Evolutionary conservation across 768 basidiomycete species (phyloP).

Genomic region (Mycena venus): DNA sequence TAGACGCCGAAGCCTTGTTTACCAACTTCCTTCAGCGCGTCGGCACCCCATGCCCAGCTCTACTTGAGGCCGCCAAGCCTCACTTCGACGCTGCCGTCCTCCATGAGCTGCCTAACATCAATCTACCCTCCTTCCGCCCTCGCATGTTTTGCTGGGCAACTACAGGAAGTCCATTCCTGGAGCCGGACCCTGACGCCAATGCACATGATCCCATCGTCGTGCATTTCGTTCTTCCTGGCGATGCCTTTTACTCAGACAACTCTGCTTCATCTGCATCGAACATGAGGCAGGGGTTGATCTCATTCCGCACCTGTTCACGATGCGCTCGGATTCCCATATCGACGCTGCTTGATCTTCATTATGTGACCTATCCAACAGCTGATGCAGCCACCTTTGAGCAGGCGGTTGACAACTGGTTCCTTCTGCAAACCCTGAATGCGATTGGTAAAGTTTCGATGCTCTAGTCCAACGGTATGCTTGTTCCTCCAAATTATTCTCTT

Average conservation of each 20-base stretch:
- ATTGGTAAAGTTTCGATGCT: constrained; percentile 13
- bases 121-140: background rate
- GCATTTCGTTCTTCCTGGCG: background rate
- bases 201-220: background rate
- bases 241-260: background rate
- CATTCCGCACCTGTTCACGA: background rate
- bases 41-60: background rate
- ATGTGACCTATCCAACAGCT: background rate
- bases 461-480: background rate
- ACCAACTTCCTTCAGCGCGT: background rate
- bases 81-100: background rate
- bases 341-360: background rate
- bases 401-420: constrained; percentile 4
- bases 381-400: background rate
- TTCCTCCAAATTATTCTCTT: no score
- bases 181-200: background rate
- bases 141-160: constrained; percentile 4
- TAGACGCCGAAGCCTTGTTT: background rate
- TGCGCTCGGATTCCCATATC: background rate
- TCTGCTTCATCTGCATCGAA: background rate
- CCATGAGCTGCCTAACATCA: background rate
- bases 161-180: constrained; percentile 10
- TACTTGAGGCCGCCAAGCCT: background rate
- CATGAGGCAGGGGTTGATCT: background rate
- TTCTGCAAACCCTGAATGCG: no score